Conservation (phyloP, 2,329 filamentous ascomycete species). For the Colletotrichum scovillei region DNA sequence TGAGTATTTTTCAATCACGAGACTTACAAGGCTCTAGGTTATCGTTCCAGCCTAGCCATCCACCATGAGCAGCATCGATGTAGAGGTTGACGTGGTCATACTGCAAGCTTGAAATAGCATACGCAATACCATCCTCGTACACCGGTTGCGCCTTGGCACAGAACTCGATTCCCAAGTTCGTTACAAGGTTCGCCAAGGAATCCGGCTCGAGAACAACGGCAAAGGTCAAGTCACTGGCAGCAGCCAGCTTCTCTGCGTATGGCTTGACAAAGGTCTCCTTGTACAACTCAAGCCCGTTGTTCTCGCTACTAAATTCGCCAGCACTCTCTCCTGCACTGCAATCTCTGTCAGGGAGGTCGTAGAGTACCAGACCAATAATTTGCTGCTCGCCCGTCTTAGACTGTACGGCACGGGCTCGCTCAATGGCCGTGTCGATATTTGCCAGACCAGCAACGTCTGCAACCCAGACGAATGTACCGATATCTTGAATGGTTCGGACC, state of each 20-base stretch:
- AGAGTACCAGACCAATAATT: constrained; percentile 56
- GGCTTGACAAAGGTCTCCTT: constrained; percentile 53
- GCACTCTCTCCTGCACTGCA: constrained; percentile 55
- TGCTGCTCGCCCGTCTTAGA: constrained; percentile 48
- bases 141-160: constrained; percentile 50
- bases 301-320: constrained; percentile 51
- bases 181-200: constrained; percentile 55
- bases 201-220: constrained; percentile 58
- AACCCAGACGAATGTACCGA: constrained; percentile 57
- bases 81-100: constrained; percentile 51
- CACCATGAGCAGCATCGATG: constrained; percentile 55
- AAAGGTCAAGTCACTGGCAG: constrained; percentile 52
- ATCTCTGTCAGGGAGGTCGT: constrained; percentile 58
- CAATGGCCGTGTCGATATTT: constrained; percentile 53
- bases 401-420: constrained; percentile 49
- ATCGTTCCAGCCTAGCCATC: constrained; percentile 55
- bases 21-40: constrained; percentile 49
- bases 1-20: too few species aligned
- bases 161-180: constrained; percentile 49
- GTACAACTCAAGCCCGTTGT: constrained; percentile 52
- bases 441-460: constrained; percentile 48
- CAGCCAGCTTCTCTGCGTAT: constrained; percentile 49
- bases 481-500: constrained; percentile 49
- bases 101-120: constrained; percentile 53
- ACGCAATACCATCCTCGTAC: constrained; percentile 55